Conservation (phyloP, 2,329 filamentous ascomycete species). For the Phialophora chinensis region DNA sequence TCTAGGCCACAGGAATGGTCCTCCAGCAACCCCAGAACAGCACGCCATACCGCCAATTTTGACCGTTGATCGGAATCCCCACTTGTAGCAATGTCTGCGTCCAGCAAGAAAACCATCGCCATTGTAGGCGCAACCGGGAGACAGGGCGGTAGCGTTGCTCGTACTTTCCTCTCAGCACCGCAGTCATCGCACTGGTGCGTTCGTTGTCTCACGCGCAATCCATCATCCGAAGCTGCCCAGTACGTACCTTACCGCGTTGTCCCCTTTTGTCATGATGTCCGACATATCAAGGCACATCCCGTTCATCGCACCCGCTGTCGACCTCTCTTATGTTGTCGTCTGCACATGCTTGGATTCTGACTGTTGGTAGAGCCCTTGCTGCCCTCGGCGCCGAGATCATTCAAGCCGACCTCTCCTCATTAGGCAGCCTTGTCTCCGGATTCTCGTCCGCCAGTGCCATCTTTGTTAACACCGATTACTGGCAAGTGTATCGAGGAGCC, state of each 20-base stretch:
- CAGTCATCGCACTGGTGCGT: slow-evolving; percentile 21
- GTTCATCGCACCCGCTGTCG: no score
- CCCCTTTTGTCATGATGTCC: not conserved
- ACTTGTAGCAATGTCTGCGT: slow-evolving; percentile 2
- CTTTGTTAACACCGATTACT: slow-evolving; percentile 25
- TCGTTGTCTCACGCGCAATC: slow-evolving; percentile 26
- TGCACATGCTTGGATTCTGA: slow-evolving; percentile 7
- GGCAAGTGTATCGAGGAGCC: slow-evolving; percentile 18
- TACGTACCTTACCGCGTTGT: slow-evolving; percentile 1
- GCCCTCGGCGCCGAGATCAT: slow-evolving; percentile 21
- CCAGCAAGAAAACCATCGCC: slow-evolving; percentile 23
- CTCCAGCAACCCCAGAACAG: no score
- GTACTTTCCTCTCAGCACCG: slow-evolving; percentile 21
- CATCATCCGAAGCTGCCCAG: slow-evolving; percentile 24
- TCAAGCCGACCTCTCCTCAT: slow-evolving; percentile 23
- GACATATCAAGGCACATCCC: not conserved
- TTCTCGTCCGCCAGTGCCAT: slow-evolving; percentile 19
- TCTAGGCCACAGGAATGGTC: no score
- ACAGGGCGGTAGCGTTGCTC: slow-evolving; percentile 23
- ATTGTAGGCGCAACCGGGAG: slow-evolving; percentile 24
- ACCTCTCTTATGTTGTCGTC: no score
- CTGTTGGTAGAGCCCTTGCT: slow-evolving; percentile 9
- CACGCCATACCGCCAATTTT: not conserved
- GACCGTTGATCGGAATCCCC: not conserved
- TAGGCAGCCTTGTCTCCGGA: slow-evolving; percentile 9